Base-by-base conservation (phyloP, 2,329 filamentous ascomycete species). In the Penicillium polonicum region DNA sequence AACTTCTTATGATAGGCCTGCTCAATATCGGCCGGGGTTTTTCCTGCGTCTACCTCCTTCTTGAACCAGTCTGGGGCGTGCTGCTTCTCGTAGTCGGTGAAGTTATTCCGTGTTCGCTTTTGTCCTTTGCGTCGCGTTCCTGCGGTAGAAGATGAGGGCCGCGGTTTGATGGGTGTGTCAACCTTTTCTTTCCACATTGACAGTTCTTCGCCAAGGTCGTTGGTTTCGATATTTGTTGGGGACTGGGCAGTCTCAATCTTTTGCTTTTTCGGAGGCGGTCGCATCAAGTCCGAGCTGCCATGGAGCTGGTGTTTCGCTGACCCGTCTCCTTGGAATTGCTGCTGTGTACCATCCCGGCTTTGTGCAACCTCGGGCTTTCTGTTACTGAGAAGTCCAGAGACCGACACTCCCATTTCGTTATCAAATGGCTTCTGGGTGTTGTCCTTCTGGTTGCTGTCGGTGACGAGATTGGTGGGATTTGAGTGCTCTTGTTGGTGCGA, bases 61-160 rank as follows among this genome's bases (percentile, higher is more conserved):
- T 45, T 45, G 35, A 57, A 42, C 55, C 55, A 57, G 9, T 21
- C 35, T 23, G 55, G 55, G 3, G 36, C 55, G 4, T 53, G 42
- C 6, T 53, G 21, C 10, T 23, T 53, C 33, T 57, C 55, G 9
- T 53, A 52, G 5, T 53, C 42, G 7, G 55, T 57, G 43, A 57
- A 57, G 42, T 53, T 57, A 4, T 53, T 53, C 4, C 55, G 42
- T 13, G 23, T 33, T 36, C 55, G 42, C 17, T 42, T 46, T 4
- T 29, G 10, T 19, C 29, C 31, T 25, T 27, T 33, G 13, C 8
- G 35, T 41, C 13, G 27, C n/a, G 31, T 43, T 21, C 36, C 36
- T 33, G n/a, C 15, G 5, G 19, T n/a, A 4, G 48, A 43, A 27
- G 19, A 42, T 19, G 9, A 7, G 12, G 25, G 38, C 29, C 15